Evolutionary conservation across 306 rosid species (phyloP), one percentile per base, ranked within the genome.

Genomic region (Dalbergia cultrata): DNA sequence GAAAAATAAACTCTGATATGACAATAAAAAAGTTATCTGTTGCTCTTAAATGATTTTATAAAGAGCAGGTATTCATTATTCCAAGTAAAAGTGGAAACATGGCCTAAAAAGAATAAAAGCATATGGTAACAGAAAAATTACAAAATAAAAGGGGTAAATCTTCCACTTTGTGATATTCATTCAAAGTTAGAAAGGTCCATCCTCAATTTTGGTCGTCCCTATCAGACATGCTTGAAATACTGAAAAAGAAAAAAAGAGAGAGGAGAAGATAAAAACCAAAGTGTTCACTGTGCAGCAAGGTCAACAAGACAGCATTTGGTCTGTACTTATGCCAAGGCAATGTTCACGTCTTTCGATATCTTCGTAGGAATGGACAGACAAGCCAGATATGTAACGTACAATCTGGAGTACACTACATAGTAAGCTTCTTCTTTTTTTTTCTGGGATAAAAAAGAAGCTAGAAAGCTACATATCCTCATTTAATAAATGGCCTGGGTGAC

Each of bases 401-500:
- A 79, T 74, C 53, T 16, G 39, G 69, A 57, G 69, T 39, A 80
- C 44, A 74, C 72, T 54, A 61, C 56, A 63, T 45, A 26, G 31
- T 26, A 26, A 26, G 3, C 31, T 0, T 26, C 3, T 26, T 26
- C 2, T 21, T 21, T 21, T 21, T 1, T 21, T 26, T 26, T 26
- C 2, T 26, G 31, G 31, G 31, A 26, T 26, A 26, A 26, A 26
- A 77, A 78, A 67, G 62, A 69, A 53, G 18, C 60, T 54, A 54
- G 60, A 6, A 60, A 47, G 7, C 61, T 59, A 62, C 52, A 80
- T 78, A 80, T 87, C 88, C 87, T 88, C 84, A 14, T 81, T 45
- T 81, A 80, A 85, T 87, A 94, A 90, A 90, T 88, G 93, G 88
- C 88, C 86, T 70, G 8, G 79, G 93, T 89, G 89, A 89, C 83